Conservation (phyloP, 2,329 filamentous ascomycete species). For the Neopestalotiopsis sp. region DNA sequence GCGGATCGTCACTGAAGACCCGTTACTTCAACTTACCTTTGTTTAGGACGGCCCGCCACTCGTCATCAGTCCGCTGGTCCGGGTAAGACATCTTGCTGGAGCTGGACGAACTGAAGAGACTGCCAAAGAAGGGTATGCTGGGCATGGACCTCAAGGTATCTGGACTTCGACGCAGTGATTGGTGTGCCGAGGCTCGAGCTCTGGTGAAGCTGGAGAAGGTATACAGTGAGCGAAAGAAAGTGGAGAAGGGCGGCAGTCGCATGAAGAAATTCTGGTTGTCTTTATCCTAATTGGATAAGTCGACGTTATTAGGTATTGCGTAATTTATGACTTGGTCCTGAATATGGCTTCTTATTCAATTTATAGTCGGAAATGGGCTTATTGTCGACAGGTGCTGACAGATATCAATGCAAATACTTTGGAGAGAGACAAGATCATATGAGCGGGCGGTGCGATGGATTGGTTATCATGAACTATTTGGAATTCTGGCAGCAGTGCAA, state of each 20-base stretch:
- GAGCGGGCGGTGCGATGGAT: background rate
- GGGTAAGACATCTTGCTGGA: slow-evolving; percentile 73
- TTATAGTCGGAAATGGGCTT: background rate
- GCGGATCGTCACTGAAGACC: background rate
- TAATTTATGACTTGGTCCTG: background rate
- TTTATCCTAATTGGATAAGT: background rate
- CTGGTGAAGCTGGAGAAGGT: slow-evolving; percentile 52
- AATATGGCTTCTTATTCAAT: background rate
- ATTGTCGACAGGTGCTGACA: background rate
- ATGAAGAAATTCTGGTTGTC: slow-evolving; percentile 39
- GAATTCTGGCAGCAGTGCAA: background rate
- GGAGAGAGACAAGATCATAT: background rate
- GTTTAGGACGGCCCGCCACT: slow-evolving; percentile 88
- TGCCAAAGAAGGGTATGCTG: slow-evolving; percentile 77
- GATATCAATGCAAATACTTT: background rate
- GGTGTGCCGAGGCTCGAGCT: slow-evolving; percentile 35
- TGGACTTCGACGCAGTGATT: slow-evolving; percentile 26
- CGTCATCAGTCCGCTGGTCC: slow-evolving; percentile 78
- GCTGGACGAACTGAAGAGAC: slow-evolving; percentile 72
- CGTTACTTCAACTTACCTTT: slow-evolving; percentile 41
- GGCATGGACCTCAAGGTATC: slow-evolving; percentile 66
- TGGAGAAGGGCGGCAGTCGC: slow-evolving; percentile 55
- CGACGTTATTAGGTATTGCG: background rate
- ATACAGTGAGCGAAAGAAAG: slow-evolving; percentile 50
- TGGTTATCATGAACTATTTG: background rate